Evolutionary conservation across 768 basidiomycete genomes (phyloP), one percentile per base, ranked within the genome.

Genomic region (Multifurca ochricompacta): DNA sequence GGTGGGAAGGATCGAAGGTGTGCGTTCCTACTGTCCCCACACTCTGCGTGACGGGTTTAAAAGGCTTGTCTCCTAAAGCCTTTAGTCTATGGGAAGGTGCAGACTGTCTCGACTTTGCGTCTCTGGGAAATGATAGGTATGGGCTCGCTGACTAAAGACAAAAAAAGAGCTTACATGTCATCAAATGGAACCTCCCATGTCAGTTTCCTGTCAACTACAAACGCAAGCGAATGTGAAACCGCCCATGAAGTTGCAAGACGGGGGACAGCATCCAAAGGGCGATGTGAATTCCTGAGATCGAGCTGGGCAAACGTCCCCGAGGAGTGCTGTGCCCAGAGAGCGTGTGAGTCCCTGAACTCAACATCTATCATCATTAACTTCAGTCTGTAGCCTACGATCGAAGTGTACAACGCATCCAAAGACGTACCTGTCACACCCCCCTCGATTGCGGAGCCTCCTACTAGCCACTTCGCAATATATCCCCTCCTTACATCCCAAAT

Each of bases 401-500:
- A 53, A 19, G 18, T 4, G 11, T 18, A 36, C 9, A 51, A 47
- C 35, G 19, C n/a, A n/a, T n/a, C n/a, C n/a, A n/a, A 5, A 14
- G 30, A 63, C 76, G 25, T 59, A 90, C 90, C 90, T 11, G 83
- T 83, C 3, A 86, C 80, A 21, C 83, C 82, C 5, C 88, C 85
- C 54, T 91, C 89, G 1, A 71, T 72, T 4, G 77, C 73, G 11
- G 79, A 80, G 13, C 82, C 80, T 19, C 73, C 76, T 10, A 91
- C 77, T 2, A 78, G 76, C 85, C 90, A 92, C 68, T 92, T 93
- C 5, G 86, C 83, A 45, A 91, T 75, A 78, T 85, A 88, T 0
- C 80, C 78, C 43, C 91, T 73, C 50, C 90, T 74, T 1, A 87
- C 86, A 65, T 93, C 90, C 91, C 91, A 93, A 21, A 92, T 83